Evolutionary conservation across 495 filamentous ascomycete genomes (phyloP).

Genomic region (Corynascus novoguineensis): DNA sequence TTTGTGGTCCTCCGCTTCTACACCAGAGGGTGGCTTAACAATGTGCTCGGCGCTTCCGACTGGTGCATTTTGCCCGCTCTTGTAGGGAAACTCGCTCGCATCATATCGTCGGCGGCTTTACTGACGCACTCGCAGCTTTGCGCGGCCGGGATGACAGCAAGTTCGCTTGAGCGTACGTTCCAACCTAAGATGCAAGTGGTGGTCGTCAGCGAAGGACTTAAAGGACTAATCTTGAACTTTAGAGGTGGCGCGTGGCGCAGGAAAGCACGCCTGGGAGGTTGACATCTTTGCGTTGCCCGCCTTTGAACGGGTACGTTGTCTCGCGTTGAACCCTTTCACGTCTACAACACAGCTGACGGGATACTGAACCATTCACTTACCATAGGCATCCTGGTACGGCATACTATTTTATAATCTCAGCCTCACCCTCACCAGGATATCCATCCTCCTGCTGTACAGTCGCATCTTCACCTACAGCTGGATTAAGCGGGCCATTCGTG

Average conservation of each 20-base stretch:
- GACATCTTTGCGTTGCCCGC: conserved; percentile 13
- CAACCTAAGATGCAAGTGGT: too few species aligned
- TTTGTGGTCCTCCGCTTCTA: conserved; percentile 32
- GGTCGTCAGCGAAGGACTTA: neutral
- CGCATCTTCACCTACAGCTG: conserved; percentile 31
- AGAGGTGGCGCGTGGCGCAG: conserved; percentile 25
- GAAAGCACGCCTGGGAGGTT: conserved; percentile 23
- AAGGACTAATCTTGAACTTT: neutral
- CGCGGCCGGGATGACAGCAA: conserved; percentile 23
- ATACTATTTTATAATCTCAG: conserved; percentile 29
- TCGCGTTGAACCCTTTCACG: neutral
- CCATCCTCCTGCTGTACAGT: conserved; percentile 28
- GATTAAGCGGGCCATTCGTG: conserved; percentile 22
- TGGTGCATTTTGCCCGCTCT: conserved; percentile 29
- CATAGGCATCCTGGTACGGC: conserved; percentile 23
- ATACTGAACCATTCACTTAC: neutral
- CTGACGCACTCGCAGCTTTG: conserved; percentile 19
- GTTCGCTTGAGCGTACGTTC: conserved; percentile 26
- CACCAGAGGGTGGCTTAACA: conserved; percentile 24
- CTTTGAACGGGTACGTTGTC: conserved; percentile 19
- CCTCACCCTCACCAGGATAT: conserved; percentile 27
- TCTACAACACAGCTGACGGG: neutral
- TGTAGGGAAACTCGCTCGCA: conserved; percentile 7
- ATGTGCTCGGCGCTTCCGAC: conserved; percentile 24
- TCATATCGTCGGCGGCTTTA: too few species aligned